Evolutionary conservation across 352 stramenopile species (phyloP).

Genomic region (Globisporangium barbulae): DNA sequence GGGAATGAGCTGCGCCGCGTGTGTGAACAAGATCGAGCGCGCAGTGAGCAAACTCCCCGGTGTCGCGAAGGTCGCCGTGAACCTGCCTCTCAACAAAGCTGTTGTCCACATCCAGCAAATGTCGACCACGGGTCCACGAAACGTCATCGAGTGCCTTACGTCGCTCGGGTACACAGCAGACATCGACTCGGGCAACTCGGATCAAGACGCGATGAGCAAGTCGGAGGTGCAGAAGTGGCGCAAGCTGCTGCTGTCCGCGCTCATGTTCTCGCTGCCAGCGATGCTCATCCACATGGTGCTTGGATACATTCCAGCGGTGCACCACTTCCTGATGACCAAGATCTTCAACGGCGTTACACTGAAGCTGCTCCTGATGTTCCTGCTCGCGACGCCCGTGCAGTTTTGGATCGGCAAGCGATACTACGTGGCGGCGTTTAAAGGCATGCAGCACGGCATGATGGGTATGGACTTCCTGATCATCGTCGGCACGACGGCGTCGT

Average conservation of each 20-base stretch:
- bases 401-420: slow-evolving; percentile 79
- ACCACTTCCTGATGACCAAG: slow-evolving; percentile 67
- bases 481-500: slow-evolving; percentile 80
- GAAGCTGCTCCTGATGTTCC: slow-evolving; percentile 81
- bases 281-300: slow-evolving; percentile 89
- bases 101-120: slow-evolving; percentile 82
- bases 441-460: slow-evolving; percentile 80
- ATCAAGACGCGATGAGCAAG: slow-evolving; percentile 64
- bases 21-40: slow-evolving; percentile 64
- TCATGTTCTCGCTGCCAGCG: slow-evolving; percentile 82
- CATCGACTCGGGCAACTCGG: slow-evolving; percentile 48
- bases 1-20: slow-evolving; percentile 62
- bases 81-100: slow-evolving; percentile 60
- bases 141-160: slow-evolving; percentile 70
- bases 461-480: slow-evolving; percentile 90
- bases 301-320: slow-evolving; percentile 64
- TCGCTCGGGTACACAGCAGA: slow-evolving; percentile 56
- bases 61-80: slow-evolving; percentile 70
- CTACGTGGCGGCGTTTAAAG: slow-evolving; percentile 81
- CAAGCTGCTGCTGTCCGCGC: slow-evolving; percentile 59
- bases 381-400: slow-evolving; percentile 80
- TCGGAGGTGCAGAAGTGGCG: slow-evolving; percentile 79
- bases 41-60: slow-evolving; percentile 59
- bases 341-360: slow-evolving; percentile 77
- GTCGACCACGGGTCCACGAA: slow-evolving; percentile 63